Percentiles rank a stretch among this genome's conserved stretches.
These are phyloP conservation scores for Thielaviopsis cerberus DNA, from an alignment of 2,329 filamentous ascomycete genomes.

Conservation along the genomic window DNA sequence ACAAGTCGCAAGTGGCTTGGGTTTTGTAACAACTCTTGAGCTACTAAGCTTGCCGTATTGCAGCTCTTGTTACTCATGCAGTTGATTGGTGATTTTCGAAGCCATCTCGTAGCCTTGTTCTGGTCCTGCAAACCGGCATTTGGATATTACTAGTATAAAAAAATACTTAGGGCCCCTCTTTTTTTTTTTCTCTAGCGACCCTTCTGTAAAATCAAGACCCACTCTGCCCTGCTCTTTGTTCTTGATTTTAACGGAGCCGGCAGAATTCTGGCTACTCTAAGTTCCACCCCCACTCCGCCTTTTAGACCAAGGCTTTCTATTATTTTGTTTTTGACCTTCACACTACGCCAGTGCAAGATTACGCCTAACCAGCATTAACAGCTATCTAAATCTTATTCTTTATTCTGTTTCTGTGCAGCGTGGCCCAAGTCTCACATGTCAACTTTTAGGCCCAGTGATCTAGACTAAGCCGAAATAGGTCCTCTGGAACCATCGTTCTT, in stretches of 20 bases:
- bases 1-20: too few relatives aligned
- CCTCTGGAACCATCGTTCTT: not conserved
- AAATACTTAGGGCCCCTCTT: not conserved
- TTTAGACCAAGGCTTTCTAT: not conserved
- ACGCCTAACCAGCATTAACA: too few relatives aligned
- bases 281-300: not conserved
- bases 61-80: too few relatives aligned
- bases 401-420: not conserved
- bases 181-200: too few relatives aligned
- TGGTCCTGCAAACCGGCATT: too few relatives aligned
- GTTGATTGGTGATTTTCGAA: too few relatives aligned
- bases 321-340: not conserved
- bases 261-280: not conserved
- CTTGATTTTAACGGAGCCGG: not conserved
- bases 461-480: not conserved
- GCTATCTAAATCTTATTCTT: not conserved
- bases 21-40: too few relatives aligned
- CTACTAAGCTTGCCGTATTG: too few relatives aligned
- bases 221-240: not conserved
- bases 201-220: not conserved
- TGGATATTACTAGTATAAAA: too few relatives aligned
- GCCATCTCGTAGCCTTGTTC: too few relatives aligned
- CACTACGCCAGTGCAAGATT: not conserved
- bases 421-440: too few relatives aligned
- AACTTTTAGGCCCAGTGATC: not conserved